A percentile compares a stretch with the other conserved stretches of the same genome.
Evolutionary conservation across 352 stramenopile species (phyloP).

Genomic region (Pythium oligandrum): DNA sequence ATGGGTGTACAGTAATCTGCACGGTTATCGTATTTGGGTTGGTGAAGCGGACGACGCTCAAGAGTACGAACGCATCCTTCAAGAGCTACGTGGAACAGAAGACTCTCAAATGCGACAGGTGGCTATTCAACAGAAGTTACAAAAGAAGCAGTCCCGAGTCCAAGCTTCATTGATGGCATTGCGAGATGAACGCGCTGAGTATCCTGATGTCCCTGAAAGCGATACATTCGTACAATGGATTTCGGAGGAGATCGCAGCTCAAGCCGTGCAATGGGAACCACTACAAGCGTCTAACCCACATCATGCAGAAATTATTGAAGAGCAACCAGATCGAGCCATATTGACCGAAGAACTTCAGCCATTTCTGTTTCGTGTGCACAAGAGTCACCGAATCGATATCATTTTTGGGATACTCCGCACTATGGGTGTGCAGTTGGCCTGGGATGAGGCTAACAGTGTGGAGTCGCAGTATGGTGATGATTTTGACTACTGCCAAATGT

Average conservation of each 20-base stretch:
- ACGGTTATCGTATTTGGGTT: constrained; percentile 70
- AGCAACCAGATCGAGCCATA: constrained; percentile 53
- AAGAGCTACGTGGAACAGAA: constrained; percentile 54
- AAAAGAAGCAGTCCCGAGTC: constrained; percentile 19
- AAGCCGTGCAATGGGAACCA: constrained; percentile 49
- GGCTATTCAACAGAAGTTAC: constrained; percentile 20
- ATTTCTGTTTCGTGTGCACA: constrained; percentile 60
- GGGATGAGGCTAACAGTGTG: constrained; percentile 1
- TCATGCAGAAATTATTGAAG: constrained; percentile 51
- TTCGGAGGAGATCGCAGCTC: constrained; percentile 27
- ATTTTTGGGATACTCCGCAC: constrained; percentile 38
- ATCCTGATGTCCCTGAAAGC: constrained; percentile 17
- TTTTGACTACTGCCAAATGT: constrained; percentile 23
- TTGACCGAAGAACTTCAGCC: constrained; percentile 74
- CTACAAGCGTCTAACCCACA: constrained; percentile 34
- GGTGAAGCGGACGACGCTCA: constrained; percentile 50
- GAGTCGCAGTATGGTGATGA: constrained; percentile 17
- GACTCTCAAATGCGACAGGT: constrained; percentile 25
- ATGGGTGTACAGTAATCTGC: constrained; percentile 76
- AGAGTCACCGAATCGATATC: constrained; percentile 23
- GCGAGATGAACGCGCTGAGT: constrained; percentile 55
- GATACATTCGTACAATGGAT: constrained; percentile 53
- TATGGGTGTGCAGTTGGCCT: constrained; percentile 33
- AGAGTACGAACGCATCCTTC: constrained; percentile 75
- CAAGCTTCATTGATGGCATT: constrained; percentile 6